Percentiles rank a stretch among this genome's conserved stretches.
Evolutionary conservation across 2,329 filamentous ascomycete species (phyloP).

Genomic region (Colletotrichum sublineola): DNA sequence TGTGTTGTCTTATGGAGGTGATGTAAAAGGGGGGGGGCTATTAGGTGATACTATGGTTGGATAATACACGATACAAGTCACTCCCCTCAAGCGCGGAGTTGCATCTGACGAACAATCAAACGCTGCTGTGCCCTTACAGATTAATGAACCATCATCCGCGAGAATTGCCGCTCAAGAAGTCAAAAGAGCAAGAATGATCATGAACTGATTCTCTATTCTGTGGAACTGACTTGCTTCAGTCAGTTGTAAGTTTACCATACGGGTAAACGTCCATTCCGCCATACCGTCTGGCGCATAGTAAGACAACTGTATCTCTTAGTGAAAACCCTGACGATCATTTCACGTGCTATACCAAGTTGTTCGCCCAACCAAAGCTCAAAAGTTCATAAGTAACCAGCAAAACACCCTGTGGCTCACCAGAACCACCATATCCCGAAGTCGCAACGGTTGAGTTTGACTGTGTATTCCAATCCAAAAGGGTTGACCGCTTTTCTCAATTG

Average conservation of each 20-base stretch:
- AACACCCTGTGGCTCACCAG: no score
- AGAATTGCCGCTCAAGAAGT: not conserved
- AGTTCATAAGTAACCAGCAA: no score
- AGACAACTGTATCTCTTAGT: not conserved
- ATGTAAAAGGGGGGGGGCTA: not conserved
- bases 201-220: no score
- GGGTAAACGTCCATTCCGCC: not conserved
- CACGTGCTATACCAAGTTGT: not conserved
- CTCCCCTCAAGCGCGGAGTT: not conserved
- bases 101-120: not conserved
- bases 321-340: no score
- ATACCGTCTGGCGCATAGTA: not conserved
- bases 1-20: not conserved
- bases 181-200: not conserved
- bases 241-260: not conserved
- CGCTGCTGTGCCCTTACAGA: not conserved
- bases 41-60: not conserved
- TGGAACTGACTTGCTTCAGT: not conserved
- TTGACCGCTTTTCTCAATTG: not conserved
- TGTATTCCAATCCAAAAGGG: no score
- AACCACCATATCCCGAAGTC: not conserved
- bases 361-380: not conserved
- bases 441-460: not conserved
- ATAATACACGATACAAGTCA: not conserved
- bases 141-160: not conserved